These are phyloP conservation scores for Dryas drummondii DNA, from an alignment of 306 rosid genomes.

Conservation along the genomic window DNA sequence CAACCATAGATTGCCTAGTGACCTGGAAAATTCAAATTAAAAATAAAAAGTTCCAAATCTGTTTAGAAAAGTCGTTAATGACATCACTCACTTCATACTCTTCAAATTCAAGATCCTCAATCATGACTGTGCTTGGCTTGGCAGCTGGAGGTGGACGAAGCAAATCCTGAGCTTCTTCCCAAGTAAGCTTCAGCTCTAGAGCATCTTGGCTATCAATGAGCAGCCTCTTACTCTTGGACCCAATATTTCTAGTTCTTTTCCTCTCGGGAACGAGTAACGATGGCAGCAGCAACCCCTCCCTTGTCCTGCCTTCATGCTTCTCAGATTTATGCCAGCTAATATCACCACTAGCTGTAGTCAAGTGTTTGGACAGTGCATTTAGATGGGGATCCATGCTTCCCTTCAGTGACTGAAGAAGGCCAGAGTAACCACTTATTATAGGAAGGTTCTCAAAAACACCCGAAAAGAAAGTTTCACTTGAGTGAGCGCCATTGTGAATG, in stretches of 20 bases:
- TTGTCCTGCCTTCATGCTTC: conserved; percentile 63
- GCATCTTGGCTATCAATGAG: conserved; percentile 95
- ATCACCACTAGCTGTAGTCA: conserved; percentile 68
- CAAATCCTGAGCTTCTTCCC: conserved; percentile 99
- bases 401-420: conserved; percentile 91
- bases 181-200: conserved; percentile 84
- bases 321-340: conserved; percentile 71
- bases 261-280: conserved; percentile 68
- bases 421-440: conserved; percentile 87
- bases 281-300: conserved; percentile 69
- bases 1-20: not conserved
- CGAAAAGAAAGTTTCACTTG: conserved; percentile 85
- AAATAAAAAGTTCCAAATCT: not conserved
- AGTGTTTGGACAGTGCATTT: conserved; percentile 63
- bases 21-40: not conserved
- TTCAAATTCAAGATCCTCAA: conserved; percentile 91
- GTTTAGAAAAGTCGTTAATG: not conserved
- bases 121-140: conserved; percentile 79
- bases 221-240: conserved; percentile 92
- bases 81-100: conserved; percentile 81
- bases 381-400: conserved; percentile 76
- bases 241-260: conserved; percentile 84
- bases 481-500: conserved; percentile 71
- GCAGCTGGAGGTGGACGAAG: conserved; percentile 88
- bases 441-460: conserved; percentile 91